Evolutionary conservation across 805 yeast genomes (phyloP).

Genomic region (Millerozyma miso): DNA sequence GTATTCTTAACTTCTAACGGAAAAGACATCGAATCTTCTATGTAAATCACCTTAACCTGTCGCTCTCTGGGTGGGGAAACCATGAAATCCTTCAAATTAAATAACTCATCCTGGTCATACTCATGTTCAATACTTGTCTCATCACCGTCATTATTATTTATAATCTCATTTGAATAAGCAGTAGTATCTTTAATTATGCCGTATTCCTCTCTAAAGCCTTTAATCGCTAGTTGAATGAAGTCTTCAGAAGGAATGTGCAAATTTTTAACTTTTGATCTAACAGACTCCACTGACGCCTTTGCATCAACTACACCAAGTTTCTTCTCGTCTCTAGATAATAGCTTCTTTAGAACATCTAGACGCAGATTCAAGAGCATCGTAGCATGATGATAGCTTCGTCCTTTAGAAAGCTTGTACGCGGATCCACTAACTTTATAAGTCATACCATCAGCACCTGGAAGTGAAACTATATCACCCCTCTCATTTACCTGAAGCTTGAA

Average conservation of each 20-base stretch:
- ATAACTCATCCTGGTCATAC: constrained; percentile 26
- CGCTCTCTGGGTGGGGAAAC: constrained; percentile 12
- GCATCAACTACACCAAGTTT: constrained; percentile 40
- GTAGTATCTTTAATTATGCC: constrained; percentile 9
- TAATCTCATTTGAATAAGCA: background rate
- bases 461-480: constrained; percentile 74
- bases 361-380: constrained; percentile 80
- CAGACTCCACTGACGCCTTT: constrained; percentile 64
- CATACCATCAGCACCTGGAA: constrained; percentile 15
- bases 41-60: constrained; percentile 11
- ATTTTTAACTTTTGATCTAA: constrained; percentile 75
- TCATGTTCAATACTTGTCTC: no score
- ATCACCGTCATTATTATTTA: background rate
- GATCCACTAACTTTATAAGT: constrained; percentile 79
- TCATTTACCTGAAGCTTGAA: constrained; percentile 50
- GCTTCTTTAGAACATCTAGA: constrained; percentile 52
- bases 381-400: constrained; percentile 90
- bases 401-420: constrained; percentile 80
- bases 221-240: constrained; percentile 43
- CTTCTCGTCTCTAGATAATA: constrained; percentile 48
- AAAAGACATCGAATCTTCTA: constrained; percentile 23
- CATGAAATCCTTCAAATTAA: constrained; percentile 31
- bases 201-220: constrained; percentile 36
- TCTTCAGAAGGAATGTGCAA: constrained; percentile 42
- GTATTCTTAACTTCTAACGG: constrained; percentile 38